A percentile compares a stretch with the other conserved stretches of the same genome.
Evolutionary conservation across 176 grass and related monocot genomes (phyloP).

Genomic region (Paspalum notatum): DNA sequence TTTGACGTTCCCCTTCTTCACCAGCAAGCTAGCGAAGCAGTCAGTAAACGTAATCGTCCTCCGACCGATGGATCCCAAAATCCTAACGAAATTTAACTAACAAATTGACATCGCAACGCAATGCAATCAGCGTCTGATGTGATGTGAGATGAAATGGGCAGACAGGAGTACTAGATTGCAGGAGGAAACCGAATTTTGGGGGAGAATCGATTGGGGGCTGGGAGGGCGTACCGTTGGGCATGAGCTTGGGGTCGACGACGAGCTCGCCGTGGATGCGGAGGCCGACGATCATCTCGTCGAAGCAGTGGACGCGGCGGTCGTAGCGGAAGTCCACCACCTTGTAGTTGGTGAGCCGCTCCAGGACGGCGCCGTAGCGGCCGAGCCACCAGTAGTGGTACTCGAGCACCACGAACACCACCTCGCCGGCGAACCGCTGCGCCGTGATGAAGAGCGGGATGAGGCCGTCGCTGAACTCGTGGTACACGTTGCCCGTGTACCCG

Average conservation of each 20-base stretch:
- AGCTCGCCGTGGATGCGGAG: constrained; percentile 94
- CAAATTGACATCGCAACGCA: constrained; percentile 44
- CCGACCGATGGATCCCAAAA: constrained; percentile 14
- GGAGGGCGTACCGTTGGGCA: constrained; percentile 66
- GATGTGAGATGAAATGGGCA: constrained; percentile 1
- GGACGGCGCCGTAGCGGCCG: constrained; percentile 67
- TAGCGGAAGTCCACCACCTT: constrained; percentile 76
- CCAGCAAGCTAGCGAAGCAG: constrained; percentile 10
- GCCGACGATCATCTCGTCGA: constrained; percentile 87
- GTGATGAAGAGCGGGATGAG: constrained; percentile 94
- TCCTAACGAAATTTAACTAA: constrained; percentile 31
- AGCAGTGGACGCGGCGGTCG: constrained; percentile 91
- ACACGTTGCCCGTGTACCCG: constrained; percentile 98
- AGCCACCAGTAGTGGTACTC: constrained; percentile 95
- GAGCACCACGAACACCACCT: constrained; percentile 89
- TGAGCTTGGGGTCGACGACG: constrained; percentile 82
- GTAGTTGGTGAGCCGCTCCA: constrained; percentile 83
- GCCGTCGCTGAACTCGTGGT: constrained; percentile 99
- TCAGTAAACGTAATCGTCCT: no score
- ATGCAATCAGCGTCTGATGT: not conserved
- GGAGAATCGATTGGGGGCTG: not conserved
- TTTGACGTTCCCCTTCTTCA: constrained; percentile 11
- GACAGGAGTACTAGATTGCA: not conserved
- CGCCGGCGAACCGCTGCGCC: constrained; percentile 73
- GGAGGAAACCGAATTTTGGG: not conserved